Evolutionary conservation across 257 asterid genomes (phyloP).

Genomic region (Nicotiana sylvestris): DNA sequence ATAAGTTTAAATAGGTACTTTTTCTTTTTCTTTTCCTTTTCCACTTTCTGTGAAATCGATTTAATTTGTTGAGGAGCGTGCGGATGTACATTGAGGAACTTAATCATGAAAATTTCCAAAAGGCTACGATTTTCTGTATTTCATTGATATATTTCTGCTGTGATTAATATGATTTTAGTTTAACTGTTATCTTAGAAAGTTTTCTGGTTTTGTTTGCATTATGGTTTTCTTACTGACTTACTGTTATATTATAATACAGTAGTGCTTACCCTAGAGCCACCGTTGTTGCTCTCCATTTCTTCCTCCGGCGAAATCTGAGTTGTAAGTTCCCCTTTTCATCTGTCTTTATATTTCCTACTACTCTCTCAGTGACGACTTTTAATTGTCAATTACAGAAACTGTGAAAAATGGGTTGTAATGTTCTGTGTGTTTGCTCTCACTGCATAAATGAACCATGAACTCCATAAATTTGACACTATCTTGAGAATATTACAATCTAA

Average conservation of each 20-base stretch:
- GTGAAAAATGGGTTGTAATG: background rate
- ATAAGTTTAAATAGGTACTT: too few species aligned
- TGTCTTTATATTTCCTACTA: too few species aligned
- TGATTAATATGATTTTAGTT: background rate
- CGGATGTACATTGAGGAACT: too few species aligned
- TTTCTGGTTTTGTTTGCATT: background rate
- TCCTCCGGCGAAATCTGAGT: background rate
- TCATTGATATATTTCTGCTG: background rate
- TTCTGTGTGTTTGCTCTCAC: background rate
- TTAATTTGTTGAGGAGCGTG: too few species aligned
- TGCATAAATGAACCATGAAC: background rate
- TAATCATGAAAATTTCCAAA: too few species aligned
- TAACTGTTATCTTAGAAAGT: background rate
- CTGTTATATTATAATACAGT: too few species aligned
- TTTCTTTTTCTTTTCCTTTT: too few species aligned
- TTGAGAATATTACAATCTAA: background rate
- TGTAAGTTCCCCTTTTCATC: background rate
- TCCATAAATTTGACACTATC: background rate
- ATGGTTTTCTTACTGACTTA: too few species aligned
- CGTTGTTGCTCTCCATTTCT: background rate
- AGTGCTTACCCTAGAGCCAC: too few species aligned
- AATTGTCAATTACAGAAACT: background rate
- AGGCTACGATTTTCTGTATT: too few species aligned
- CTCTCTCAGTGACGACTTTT: too few species aligned
- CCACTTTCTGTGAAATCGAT: too few species aligned